Conservation (phyloP, 2,329 filamentous ascomycete species). For the Rutstroemia sp. region DNA sequence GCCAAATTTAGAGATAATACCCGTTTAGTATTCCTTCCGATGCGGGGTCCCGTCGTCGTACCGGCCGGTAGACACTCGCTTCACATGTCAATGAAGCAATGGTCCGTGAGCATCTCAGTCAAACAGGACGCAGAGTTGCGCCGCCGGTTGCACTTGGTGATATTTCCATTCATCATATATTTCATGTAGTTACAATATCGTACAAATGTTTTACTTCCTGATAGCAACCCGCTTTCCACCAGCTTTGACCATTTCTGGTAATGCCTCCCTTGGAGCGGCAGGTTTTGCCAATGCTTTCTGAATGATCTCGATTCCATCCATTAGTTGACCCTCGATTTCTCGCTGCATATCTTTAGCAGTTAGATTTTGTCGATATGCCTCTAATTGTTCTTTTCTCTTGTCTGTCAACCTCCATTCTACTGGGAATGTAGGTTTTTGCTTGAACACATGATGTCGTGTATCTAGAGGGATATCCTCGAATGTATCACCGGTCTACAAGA, state of each 20-base stretch:
- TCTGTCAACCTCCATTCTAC: constrained; percentile 74
- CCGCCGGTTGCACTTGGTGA: background rate
- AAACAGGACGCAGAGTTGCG: background rate
- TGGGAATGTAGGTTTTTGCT: constrained; percentile 65
- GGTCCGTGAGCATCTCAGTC: background rate
- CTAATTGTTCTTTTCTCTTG: constrained; percentile 58
- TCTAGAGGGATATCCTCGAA: constrained; percentile 90
- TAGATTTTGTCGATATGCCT: constrained; percentile 47
- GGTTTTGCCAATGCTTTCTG: constrained; percentile 31
- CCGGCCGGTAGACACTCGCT: too few relatives aligned
- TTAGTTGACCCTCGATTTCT: constrained; percentile 44
- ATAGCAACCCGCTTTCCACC: constrained; percentile 17
- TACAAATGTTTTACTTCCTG: constrained; percentile 19
- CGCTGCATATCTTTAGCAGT: constrained; percentile 47
- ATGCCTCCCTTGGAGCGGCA: constrained; percentile 12
- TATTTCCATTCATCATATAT: background rate
- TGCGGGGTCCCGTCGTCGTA: too few relatives aligned
- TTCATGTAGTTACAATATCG: constrained; percentile 17
- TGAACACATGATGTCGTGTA: constrained; percentile 71
- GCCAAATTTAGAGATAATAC: too few relatives aligned
- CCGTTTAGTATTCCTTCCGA: too few relatives aligned
- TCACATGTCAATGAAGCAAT: background rate
- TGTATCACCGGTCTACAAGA: constrained; percentile 60
- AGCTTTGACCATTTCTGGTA: constrained; percentile 24
- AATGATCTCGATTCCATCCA: constrained; percentile 50